Base-by-base conservation (phyloP, 352 stramenopile genomes). In the Phytophthora palmivora region DNA sequence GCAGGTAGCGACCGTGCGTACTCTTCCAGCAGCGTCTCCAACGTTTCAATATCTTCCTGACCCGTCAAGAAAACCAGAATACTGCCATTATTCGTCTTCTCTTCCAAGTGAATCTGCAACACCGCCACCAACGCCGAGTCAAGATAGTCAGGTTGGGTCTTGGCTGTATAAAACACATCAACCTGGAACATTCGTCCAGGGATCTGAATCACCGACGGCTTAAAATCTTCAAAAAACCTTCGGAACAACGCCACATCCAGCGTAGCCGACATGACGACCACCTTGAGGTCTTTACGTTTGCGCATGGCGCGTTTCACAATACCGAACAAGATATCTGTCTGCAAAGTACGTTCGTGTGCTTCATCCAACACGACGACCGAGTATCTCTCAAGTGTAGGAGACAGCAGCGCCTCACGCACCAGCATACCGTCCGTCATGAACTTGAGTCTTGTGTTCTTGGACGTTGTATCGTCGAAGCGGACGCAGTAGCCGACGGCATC, bases 261-360 rank as follows among this genome's bases (percentile, higher is more conserved):
- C 30, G 97, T 99, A 37, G 97, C 98, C n/a, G 94, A 99, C 96
- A 99, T 99, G 57, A 99, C 94, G 22, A 99, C 87, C 10, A 99
- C 87, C 56, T 92, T 95, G n/a, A 99, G 76, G 53, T 95, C 79
- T 36, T 77, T 85, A 32, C 89, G 82, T 58, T 86, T 88, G 36
- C 87, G 67, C 70, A 95, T 74, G 18, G 89, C 91, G 15, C 78
- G 83, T 75, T 94, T 92, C 43, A 94, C 80, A 61, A 98, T 92
- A 6, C 84, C 76, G 62, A 92, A 93, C 33, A 98, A 68, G 53
- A 98, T 97, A 64, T 96, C 88, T n/a, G 87, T 96, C 74, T 96
- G 76, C 43, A 94, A 53, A 63, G 94, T 97, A 18, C 84, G 82
- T 61, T 92, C 91, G 72, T 93, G 87, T 22, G 81, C 85, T 67